Evolutionary conservation across 345 rosid species (phyloP), one percentile per base, ranked within the genome.

Genomic region (Toxicodendron radicans): DNA sequence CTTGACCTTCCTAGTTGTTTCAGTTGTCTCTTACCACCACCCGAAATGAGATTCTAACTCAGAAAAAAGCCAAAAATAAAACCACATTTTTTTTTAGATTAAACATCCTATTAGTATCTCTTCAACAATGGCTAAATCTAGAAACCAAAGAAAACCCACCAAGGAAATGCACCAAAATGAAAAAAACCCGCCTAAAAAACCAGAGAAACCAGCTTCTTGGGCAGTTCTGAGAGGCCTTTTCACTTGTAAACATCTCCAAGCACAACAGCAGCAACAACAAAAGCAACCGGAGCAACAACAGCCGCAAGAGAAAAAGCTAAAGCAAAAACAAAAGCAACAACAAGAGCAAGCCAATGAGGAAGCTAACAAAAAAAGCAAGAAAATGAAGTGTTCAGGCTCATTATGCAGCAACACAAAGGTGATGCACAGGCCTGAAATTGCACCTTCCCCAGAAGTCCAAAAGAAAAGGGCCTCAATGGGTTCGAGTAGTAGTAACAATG

Each of bases 381-480:
- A 91, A 75, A 82, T 89, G 79, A 91, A 77, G 71, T 89, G 96
- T 62, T 89, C 96, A 13, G 96, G 93, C 18, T 91, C 96, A 9
- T 74, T 91, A 7, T 91, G 96, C 75, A 91, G 87, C 87, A 91
- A 89, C 85, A 89, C 93, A 33, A 85, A 86, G 78, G 85, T 89
- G 38, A 85, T 82, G 85, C 85, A 86, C 38, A 82, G 80, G 74
- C 88, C 89, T 10, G 86, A 83, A 67, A 66, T 56, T 12, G 38
- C 79, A 8, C 43, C 61, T 14, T 82, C 87, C 87, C 87, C 87
- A 51, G 92, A 86, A 49, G 30, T 71, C 69, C 88, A 66, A 18
- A 72, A 72, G 79, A 89, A 79, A 70, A 81, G 82, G 80, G 83
- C 81, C 48, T 70, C 83, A 2, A 9, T 73, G 4, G 43, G 62